Conservation (phyloP, 352 stramenopile species). For the Hyaloperonospora brassicae region DNA sequence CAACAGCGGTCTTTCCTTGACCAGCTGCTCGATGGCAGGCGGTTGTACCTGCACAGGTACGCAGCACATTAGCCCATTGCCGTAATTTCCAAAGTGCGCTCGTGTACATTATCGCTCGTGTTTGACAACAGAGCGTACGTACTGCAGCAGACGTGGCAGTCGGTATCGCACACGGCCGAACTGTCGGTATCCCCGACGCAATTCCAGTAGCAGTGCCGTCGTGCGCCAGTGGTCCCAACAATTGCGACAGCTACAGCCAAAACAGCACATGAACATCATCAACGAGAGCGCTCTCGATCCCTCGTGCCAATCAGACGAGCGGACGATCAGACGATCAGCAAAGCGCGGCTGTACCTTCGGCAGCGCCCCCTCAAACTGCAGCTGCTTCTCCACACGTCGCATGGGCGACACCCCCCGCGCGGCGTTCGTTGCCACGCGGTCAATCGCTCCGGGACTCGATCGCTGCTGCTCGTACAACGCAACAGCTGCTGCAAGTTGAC, state of each 20-base stretch:
- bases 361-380: constrained; percentile 15
- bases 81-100: background rate
- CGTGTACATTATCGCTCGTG: background rate
- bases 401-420: constrained; percentile 6
- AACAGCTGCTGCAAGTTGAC: constrained; percentile 3
- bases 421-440: constrained; percentile 6
- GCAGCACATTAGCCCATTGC: background rate
- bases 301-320: background rate
- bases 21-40: constrained; percentile 21
- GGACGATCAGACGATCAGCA: background rate
- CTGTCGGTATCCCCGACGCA: constrained; percentile 11
- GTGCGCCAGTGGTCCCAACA: constrained; percentile 12
- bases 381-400: constrained; percentile 25
- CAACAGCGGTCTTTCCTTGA: constrained; percentile 17
- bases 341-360: constrained; percentile 21
- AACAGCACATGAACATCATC: background rate
- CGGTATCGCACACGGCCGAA: constrained; percentile 17
- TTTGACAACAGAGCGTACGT: background rate
- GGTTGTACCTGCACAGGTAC: constrained; percentile 7
- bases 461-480: constrained; percentile 1
- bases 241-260: constrained; percentile 18
- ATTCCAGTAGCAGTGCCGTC: constrained; percentile 9
- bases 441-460: constrained; percentile 4
- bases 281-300: background rate
- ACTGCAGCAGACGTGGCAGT: constrained; percentile 11